phyloP scores from a whole-genome alignment of 2,329 filamentous ascomycete genomes.

The Cladosporium phlei region DNA sequence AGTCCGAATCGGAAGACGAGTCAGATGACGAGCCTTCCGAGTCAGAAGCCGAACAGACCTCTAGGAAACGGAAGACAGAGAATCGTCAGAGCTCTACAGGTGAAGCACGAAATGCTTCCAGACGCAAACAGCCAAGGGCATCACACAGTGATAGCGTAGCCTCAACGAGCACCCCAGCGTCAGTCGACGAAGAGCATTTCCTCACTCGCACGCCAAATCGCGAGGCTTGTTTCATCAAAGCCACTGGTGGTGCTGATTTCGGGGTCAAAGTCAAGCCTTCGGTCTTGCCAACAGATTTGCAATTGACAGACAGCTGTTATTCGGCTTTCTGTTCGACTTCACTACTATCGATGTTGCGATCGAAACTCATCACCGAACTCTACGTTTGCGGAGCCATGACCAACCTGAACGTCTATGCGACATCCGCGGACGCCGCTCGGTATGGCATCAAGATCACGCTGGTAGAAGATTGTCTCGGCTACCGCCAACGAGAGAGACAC shows the following conservation, averaged over 20 bases:
- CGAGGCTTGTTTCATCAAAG: conserved; percentile 39
- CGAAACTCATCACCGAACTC: conserved; percentile 81
- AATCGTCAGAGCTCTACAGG: neutral
- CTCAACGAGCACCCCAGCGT: neutral
- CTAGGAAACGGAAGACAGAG: conserved; percentile 9
- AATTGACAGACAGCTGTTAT: conserved; percentile 71
- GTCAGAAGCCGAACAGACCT: neutral
- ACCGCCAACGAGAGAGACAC: conserved; percentile 65
- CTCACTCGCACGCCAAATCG: conserved; percentile 35
- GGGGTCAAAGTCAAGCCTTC: conserved; percentile 45
- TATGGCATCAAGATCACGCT: conserved; percentile 85
- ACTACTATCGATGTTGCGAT: conserved; percentile 71
- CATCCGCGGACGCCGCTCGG: conserved; percentile 80
- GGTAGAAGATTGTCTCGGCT: conserved; percentile 84
- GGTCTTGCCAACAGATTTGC: conserved; percentile 49
- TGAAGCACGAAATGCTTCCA: neutral
- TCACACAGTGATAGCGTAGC: neutral
- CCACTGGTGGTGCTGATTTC: conserved; percentile 47
- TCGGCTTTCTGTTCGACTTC: conserved; percentile 76
- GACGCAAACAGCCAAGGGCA: neutral
- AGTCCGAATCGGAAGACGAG: neutral
- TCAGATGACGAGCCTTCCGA: conserved; percentile 6
- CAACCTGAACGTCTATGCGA: conserved; percentile 86
- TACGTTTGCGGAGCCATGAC: conserved; percentile 83
- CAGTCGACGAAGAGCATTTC: conserved; percentile 43